These are phyloP conservation scores for Silene noctiflora DNA, from an alignment of 179 eudicot genomes.

Conservation along the genomic window DNA sequence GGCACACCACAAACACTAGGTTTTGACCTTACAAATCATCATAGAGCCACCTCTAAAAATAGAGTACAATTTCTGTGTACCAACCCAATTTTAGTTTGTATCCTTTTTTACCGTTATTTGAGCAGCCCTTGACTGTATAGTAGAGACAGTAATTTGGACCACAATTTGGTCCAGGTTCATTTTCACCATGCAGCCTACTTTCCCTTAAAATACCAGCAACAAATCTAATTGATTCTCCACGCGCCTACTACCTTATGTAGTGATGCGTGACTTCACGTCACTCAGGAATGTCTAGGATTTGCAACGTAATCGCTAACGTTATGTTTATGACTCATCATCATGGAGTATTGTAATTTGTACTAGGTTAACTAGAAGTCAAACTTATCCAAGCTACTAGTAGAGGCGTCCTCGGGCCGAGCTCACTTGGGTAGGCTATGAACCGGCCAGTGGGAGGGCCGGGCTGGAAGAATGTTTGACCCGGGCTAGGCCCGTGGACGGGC, in stretches of 20 bases:
- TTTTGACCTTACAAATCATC: conserved; percentile 34
- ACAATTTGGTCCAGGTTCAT: conserved; percentile 20
- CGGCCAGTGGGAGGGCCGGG: too few species aligned
- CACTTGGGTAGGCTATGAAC: too few species aligned
- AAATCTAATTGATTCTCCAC: background rate
- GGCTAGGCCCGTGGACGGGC: too few species aligned
- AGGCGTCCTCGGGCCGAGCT: too few species aligned
- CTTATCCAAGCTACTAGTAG: too few species aligned
- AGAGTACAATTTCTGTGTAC: background rate
- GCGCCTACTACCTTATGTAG: background rate
- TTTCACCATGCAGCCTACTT: background rate
- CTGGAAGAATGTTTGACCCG: too few species aligned
- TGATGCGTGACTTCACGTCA: background rate
- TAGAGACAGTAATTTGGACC: background rate
- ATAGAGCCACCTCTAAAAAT: conserved; percentile 22
- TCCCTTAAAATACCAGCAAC: background rate
- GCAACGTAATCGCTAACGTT: conserved; percentile 25
- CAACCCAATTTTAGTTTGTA: background rate
- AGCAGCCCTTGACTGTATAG: conserved; percentile 14
- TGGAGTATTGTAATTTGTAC: too few species aligned
- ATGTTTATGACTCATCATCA: background rate
- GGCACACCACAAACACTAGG: background rate
- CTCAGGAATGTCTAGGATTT: too few species aligned
- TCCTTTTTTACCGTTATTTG: background rate
- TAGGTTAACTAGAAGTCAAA: too few species aligned